These are phyloP conservation scores for Skeletonema marinoi DNA, from an alignment of 108 stramenopile genomes.

Conservation along the genomic window DNA sequence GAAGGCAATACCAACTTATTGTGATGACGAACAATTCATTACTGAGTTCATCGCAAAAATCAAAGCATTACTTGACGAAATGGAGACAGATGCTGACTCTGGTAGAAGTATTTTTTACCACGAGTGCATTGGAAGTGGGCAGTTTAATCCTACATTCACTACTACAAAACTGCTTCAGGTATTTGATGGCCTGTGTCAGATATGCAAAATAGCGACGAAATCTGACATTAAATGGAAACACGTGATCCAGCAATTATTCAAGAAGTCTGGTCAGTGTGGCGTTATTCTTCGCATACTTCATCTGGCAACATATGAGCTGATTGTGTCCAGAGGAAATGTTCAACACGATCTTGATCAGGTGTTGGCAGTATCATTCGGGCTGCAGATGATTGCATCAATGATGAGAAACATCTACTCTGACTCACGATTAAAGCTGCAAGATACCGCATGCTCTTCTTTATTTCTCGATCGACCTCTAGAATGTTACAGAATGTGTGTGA, in stretches of 20 bases:
- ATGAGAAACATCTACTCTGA: neutral
- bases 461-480: neutral
- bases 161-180: neutral
- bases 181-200: neutral
- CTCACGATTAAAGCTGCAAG: neutral
- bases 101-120: neutral
- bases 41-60: neutral
- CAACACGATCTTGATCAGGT: neutral
- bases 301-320: neutral
- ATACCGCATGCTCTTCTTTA: neutral
- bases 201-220: neutral
- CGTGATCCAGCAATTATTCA: neutral
- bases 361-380: neutral
- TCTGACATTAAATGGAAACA: neutral
- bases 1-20: neutral
- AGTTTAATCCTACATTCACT: neutral
- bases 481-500: neutral
- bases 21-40: neutral
- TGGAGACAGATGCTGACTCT: neutral
- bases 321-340: neutral
- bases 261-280: neutral
- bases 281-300: neutral
- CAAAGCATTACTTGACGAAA: neutral
- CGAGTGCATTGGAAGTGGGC: neutral
- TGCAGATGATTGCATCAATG: neutral